Conservation (phyloP, 352 stramenopile genomes). For the Pythium rishiriense region DNA sequence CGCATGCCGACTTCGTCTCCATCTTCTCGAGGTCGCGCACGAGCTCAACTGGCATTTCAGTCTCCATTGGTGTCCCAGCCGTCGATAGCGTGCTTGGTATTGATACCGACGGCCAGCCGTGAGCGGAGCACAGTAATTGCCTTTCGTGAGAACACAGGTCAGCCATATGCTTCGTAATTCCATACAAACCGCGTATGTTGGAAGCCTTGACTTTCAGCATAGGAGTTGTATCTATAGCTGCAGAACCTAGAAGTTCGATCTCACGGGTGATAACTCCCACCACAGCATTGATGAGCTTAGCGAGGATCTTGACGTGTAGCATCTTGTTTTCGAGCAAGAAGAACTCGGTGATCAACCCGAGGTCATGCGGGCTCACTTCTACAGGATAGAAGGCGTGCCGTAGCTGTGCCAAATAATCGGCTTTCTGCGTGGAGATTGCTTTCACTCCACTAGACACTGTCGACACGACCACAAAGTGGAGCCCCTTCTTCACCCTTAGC, state of each 20-base stretch:
- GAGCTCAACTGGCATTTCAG: slow-evolving; percentile 22
- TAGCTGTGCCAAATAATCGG: background rate
- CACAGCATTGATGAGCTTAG: slow-evolving; percentile 37
- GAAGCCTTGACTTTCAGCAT: background rate
- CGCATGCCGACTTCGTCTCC: slow-evolving; percentile 41
- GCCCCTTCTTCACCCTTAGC: slow-evolving; percentile 45
- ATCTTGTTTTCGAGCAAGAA: slow-evolving; percentile 41
- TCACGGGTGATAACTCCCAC: slow-evolving; percentile 25
- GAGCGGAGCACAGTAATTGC: slow-evolving; percentile 6
- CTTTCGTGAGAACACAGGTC: slow-evolving; percentile 15
- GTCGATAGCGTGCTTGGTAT: background rate
- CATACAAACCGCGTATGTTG: background rate
- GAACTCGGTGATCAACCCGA: slow-evolving; percentile 46
- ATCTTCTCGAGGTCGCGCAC: slow-evolving; percentile 34
- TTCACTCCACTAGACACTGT: background rate
- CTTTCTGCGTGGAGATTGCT: background rate
- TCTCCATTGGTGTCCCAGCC: background rate
- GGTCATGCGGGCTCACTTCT: slow-evolving; percentile 35
- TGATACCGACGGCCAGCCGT: slow-evolving; percentile 17
- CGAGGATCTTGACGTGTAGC: slow-evolving; percentile 30
- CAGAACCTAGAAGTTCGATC: slow-evolving; percentile 9
- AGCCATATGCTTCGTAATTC: background rate
- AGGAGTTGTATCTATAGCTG: background rate
- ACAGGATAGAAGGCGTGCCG: slow-evolving; percentile 48
- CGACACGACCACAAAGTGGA: slow-evolving; percentile 39